A percentile compares a stretch with the other conserved stretches of the same genome.
Conservation (phyloP, 2,329 filamentous ascomycete species). For the Peltaster fructicola region DNA sequence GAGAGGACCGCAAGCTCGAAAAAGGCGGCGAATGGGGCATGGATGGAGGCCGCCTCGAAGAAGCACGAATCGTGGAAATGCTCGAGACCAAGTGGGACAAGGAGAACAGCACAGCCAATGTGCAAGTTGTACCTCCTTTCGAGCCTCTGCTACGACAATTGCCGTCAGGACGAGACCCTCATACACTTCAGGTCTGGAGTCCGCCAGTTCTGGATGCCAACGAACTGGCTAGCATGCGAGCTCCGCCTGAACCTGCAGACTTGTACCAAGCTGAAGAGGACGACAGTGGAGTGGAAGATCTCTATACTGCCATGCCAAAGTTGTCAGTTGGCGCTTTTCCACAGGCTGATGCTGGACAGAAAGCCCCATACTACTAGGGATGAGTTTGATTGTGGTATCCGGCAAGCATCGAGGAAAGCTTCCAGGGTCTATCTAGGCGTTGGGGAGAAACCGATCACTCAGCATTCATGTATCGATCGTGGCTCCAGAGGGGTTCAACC, state of each 20-base stretch:
- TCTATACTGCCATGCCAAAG: conserved; percentile 7
- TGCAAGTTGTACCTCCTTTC: conserved; percentile 55
- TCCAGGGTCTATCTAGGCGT: no score
- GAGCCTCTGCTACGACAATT: conserved; percentile 59
- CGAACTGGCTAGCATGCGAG: conserved; percentile 41
- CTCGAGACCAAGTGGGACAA: conserved; percentile 78
- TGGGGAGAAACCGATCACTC: no score
- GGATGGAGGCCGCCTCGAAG: conserved; percentile 72
- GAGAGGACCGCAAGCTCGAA: conserved; percentile 64
- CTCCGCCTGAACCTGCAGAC: conserved; percentile 34
- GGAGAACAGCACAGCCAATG: conserved; percentile 84
- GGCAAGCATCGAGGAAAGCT: no score
- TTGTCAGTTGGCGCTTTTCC: conserved; percentile 34
- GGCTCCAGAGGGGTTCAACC: no score
- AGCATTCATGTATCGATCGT: no score
- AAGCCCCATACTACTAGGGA: no score
- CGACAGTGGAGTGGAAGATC: conserved; percentile 26
- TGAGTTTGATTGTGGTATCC: no score
- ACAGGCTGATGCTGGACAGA: conserved; percentile 19
- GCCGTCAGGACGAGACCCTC: conserved; percentile 77
- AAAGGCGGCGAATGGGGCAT: conserved; percentile 56
- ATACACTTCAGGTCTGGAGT: conserved; percentile 50
- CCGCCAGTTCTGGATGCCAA: conserved; percentile 48
- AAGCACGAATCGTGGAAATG: conserved; percentile 71
- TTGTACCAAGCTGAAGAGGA: conserved; percentile 28